A percentile compares a stretch with the other conserved stretches of the same genome.
Evolutionary conservation across 2,329 filamentous ascomycete species (phyloP).

Genomic region (Septoria petroselini): DNA sequence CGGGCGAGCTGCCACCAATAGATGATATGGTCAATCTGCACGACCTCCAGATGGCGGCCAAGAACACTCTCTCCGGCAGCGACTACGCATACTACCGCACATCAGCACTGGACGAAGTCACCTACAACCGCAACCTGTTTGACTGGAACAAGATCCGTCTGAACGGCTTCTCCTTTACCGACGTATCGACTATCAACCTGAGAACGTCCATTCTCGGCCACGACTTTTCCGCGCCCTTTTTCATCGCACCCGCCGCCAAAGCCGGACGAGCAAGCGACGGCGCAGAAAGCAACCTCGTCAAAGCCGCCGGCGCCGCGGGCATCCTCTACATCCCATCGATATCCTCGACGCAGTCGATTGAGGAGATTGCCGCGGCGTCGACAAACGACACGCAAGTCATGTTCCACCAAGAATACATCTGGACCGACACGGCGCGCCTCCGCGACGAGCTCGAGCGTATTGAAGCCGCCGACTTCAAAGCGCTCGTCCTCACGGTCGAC

Average conservation of each 20-base stretch:
- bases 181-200: constrained; percentile 28
- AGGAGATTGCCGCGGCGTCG: constrained; percentile 36
- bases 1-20: constrained; percentile 29
- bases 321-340: constrained; percentile 52
- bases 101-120: constrained; percentile 32
- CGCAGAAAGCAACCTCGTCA: constrained; percentile 42
- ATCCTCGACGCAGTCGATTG: constrained; percentile 37
- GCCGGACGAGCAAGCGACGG: constrained; percentile 88
- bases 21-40: constrained; percentile 29
- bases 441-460: constrained; percentile 36
- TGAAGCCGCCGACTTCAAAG: constrained; percentile 40
- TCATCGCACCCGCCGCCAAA: constrained; percentile 88
- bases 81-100: constrained; percentile 36
- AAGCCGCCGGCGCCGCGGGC: constrained; percentile 49
- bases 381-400: constrained; percentile 36
- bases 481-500: constrained; percentile 45
- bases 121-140: constrained; percentile 32
- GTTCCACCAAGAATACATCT: constrained; percentile 45
- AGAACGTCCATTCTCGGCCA: constrained; percentile 84
- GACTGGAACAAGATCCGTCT: constrained; percentile 31
- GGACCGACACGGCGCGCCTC: constrained; percentile 35
- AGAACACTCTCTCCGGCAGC: constrained; percentile 48
- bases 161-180: constrained; percentile 31
- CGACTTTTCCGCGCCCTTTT: constrained; percentile 79
- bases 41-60: constrained; percentile 41